phyloP scores from a whole-genome alignment of 2,329 filamentous ascomycete genomes.

The Ophiostoma himal-ulmi region DNA sequence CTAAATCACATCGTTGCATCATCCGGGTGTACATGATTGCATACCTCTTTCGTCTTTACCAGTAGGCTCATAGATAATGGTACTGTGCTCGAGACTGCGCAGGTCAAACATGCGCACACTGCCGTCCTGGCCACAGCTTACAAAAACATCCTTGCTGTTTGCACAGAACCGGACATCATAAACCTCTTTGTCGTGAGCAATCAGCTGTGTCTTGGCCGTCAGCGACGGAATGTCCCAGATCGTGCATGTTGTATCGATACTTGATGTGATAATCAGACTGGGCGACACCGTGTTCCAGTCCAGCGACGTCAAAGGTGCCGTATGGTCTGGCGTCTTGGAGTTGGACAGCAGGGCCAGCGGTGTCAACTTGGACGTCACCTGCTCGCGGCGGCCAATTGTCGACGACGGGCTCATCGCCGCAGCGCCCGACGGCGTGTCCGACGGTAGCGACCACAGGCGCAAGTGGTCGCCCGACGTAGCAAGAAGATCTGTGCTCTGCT shows the following conservation, averaged over 20 bases:
- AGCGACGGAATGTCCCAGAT: slow-evolving; percentile 99
- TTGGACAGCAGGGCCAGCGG: slow-evolving; percentile 91
- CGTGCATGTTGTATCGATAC: slow-evolving; percentile 97
- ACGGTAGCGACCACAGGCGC: slow-evolving; percentile 84
- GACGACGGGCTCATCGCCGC: slow-evolving; percentile 41
- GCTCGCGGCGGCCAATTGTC: slow-evolving; percentile 38
- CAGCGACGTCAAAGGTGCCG: slow-evolving; percentile 87
- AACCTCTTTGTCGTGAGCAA: slow-evolving; percentile 98
- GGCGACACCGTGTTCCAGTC: slow-evolving; percentile 98
- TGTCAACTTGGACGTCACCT: slow-evolving; percentile 71
- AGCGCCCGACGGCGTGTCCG: slow-evolving; percentile 52
- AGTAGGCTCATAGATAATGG: slow-evolving; percentile 96
- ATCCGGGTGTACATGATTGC: slow-evolving; percentile 21
- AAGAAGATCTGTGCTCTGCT: slow-evolving; percentile 89
- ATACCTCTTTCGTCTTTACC: slow-evolving; percentile 73
- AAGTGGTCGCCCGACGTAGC: slow-evolving; percentile 94
- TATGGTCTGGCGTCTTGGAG: slow-evolving; percentile 97
- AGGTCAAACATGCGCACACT: slow-evolving; percentile 99
- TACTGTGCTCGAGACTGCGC: slow-evolving; percentile 92
- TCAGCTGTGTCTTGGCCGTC: slow-evolving; percentile 95
- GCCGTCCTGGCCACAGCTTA: slow-evolving; percentile 93
- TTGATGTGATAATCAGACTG: slow-evolving; percentile 95
- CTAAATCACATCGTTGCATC: too few relatives aligned
- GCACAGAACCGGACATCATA: slow-evolving; percentile 98
- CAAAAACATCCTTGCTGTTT: slow-evolving; percentile 96